Evolutionary conservation across 2,329 filamentous ascomycete species (phyloP), one percentile per base, ranked within the genome.

Genomic region (Aspergillus tamarii): DNA sequence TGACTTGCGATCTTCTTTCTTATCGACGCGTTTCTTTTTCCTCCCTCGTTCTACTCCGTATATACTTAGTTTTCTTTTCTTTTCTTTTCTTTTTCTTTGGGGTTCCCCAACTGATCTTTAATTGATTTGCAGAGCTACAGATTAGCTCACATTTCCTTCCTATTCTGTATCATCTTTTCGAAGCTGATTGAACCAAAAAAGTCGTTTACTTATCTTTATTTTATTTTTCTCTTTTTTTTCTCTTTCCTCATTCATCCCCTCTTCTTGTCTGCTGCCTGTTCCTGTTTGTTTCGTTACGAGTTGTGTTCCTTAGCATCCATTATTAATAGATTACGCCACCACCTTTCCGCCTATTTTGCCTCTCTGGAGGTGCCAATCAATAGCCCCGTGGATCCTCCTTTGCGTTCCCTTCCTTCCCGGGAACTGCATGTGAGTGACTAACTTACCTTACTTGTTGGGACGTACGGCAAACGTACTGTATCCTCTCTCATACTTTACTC

Each of bases 261-360:
- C 39, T 41, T n/a, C 39, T 41, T 41, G 39, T 41, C 16, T 59
- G 55, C 60, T 64, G 57, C 62, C 61, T 64, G 32, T 57, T 56
- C 56, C 56, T 63, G 61, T 52, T 48, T 11, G 55, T 19, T 34
- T 62, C 21, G 19, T 41, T 58, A 55, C 34, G 32, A 50, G 23
- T 26, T 26, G 26, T 48, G 53, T 50, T 52, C 60, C 52, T 54
- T 54, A 59, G 39, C 58, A 50, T 41, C 54, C 59, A 65, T 65
- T 69, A 68, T 66, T 70, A 67, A 67, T 69, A 68, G 63, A 70
- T 66, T 64, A 66, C 65, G 67, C 68, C 67, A 70, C 63, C 59
- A 64, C 63, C 64, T 60, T 62, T n/a, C 28, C 8, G 19, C 60
- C 41, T 61, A 60, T 63, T 55, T 59, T 57, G 60, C 43, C 63